Conservation (phyloP, 2,329 filamentous ascomycete species). For the Cytospora mali region DNA sequence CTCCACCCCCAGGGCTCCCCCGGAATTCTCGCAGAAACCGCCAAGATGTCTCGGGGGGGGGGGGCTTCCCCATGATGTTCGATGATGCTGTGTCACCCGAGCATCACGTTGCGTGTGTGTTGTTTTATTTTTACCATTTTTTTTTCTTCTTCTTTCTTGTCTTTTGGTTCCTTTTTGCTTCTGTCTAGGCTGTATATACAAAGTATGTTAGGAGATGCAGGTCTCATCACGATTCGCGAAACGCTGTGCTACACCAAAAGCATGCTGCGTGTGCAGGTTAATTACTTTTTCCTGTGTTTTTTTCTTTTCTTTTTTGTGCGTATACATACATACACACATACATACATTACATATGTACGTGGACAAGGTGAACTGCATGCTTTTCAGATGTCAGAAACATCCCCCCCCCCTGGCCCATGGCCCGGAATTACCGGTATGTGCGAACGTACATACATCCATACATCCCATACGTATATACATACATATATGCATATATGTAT, state of each 20-base stretch:
- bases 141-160: neutral
- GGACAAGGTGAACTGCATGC: neutral
- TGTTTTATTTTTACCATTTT: no score
- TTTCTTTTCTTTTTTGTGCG: neutral
- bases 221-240: neutral
- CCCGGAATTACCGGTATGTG: neutral
- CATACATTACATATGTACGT: no score
- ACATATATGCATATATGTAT: no score
- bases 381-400: neutral
- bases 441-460: no score
- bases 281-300: no score
- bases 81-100: slow-evolving; percentile 15
- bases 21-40: neutral
- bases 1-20: no score
- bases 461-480: no score
- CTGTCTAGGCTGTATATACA: neutral
- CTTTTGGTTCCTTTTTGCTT: neutral
- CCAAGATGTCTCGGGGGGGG: neutral
- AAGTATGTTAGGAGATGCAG: no score
- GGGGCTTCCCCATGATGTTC: neutral
- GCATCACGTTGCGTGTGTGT: slow-evolving; percentile 5
- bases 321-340: no score
- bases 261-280: neutral
- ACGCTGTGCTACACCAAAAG: slow-evolving; percentile 14
- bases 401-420: neutral